Evolutionary conservation across 139 green algal genomes (phyloP), one percentile per base, ranked within the genome.

Genomic region (Marvania coccoides): DNA sequence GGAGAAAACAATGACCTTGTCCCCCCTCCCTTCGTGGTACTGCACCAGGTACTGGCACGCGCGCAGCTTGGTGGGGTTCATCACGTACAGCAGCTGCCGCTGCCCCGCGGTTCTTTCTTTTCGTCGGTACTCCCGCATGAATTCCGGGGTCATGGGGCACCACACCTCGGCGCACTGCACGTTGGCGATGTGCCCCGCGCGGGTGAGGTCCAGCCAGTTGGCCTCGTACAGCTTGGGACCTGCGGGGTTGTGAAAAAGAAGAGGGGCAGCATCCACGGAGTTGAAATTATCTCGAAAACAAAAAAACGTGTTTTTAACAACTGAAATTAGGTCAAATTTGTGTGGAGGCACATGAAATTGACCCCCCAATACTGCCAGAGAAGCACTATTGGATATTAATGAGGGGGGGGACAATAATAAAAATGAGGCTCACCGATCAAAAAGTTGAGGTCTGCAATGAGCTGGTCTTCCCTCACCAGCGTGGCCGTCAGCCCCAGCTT

Each of bases 401-500:
- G 38, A 46, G 9, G 12, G 38, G 12, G 9, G 10, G 38, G 38
- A 12, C n/a, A n/a, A n/a, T n/a, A n/a, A n/a, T n/a, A n/a, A n/a
- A n/a, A n/a, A n/a, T n/a, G 24, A 13, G 5, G 3, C 64, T 10
- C 58, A 77, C 84, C 91, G 58, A 99, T 99, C 10, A 99, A 84
- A 74, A 99, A 99, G 81, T 99, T 98, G 48, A 99, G 90, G 78
- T 99, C 92, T 0, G 73, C 73, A 65, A 96, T 97, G 51, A 84
- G 82, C 58, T 93, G 83, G 74, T 99, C 94, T 82, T 99, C 94
- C 2, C 94, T 82, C 35, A 99, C 93, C 58, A 99, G 81, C 4
- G 94, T 99, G 34, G 91, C 92, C 2, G 94, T 99, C 56, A 99
- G 77, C 8, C 94, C 94, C 54, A 99, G 85, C 84, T 99, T 99